Percentiles rank a stretch among this genome's conserved stretches.
phyloP scores from a whole-genome alignment of 805 yeast species.

The Spathaspora arborariae region DNA sequence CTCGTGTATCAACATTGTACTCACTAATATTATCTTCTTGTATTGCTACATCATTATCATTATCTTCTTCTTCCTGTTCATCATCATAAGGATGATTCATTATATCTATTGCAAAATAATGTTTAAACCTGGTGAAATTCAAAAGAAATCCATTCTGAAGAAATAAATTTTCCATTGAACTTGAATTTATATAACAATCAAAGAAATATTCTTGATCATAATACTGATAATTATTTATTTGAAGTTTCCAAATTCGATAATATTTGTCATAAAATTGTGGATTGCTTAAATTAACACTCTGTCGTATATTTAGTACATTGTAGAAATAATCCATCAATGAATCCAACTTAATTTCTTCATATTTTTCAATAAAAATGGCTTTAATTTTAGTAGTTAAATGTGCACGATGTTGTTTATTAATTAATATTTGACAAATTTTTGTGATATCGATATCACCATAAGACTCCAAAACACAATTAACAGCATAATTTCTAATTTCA shows the following conservation, averaged over 20 bases:
- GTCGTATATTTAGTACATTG: constrained; percentile 8
- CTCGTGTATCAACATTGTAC: not conserved
- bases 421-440: not conserved
- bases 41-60: too few relatives aligned
- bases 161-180: constrained; percentile 3
- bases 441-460: constrained; percentile 7
- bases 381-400: constrained; percentile 11
- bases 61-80: constrained; percentile 1
- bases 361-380: constrained; percentile 15
- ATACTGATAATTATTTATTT: constrained; percentile 13
- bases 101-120: constrained; percentile 4
- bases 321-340: constrained; percentile 8
- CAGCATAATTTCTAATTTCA: constrained; percentile 14
- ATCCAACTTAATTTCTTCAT: constrained; percentile 14
- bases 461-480: constrained; percentile 15
- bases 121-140: constrained; percentile 18
- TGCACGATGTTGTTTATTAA: constrained; percentile 1
- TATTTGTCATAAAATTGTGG: constrained; percentile 15
- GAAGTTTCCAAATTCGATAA: constrained; percentile 17
- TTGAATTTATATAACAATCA: constrained; percentile 6
- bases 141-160: constrained; percentile 13
- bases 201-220: constrained; percentile 14
- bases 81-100: constrained; percentile 6
- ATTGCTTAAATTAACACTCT: constrained; percentile 5
- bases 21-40: not conserved